Evolutionary conservation across 2,329 filamentous ascomycete species (phyloP).

Genomic region (Phialemonium atrogriseum): DNA sequence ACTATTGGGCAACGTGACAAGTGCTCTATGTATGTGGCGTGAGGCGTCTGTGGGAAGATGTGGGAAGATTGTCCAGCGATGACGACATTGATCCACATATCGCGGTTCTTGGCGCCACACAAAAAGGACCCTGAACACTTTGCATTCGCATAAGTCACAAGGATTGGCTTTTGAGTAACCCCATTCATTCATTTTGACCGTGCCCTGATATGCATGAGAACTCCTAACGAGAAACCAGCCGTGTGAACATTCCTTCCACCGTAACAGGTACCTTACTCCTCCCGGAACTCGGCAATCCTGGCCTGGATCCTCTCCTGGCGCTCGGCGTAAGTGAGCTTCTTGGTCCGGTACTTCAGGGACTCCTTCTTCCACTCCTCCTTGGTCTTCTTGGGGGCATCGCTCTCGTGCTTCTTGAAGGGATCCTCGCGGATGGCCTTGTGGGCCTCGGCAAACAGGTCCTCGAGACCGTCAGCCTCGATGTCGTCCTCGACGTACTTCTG

Average conservation of each 20-base stretch:
- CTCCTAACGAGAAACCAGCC: constrained; percentile 16
- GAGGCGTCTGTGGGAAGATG: too few species aligned
- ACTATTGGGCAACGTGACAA: too few species aligned
- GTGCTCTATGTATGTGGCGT: too few species aligned
- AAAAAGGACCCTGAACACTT: too few species aligned
- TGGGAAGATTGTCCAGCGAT: too few species aligned
- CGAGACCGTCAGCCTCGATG: constrained; percentile 89
- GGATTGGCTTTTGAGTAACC: constrained; percentile 18
- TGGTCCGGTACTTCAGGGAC: constrained; percentile 77
- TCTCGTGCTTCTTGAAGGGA: constrained; percentile 87
- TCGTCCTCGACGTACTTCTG: constrained; percentile 95
- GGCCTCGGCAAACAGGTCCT: constrained; percentile 92
- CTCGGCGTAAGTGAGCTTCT: constrained; percentile 77
- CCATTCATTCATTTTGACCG: constrained; percentile 13
- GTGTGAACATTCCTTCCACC: too few species aligned
- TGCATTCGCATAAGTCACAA: not conserved
- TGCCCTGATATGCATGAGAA: constrained; percentile 11
- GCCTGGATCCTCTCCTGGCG: constrained; percentile 75
- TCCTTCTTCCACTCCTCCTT: constrained; percentile 97
- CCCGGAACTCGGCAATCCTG: constrained; percentile 78
- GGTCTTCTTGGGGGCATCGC: constrained; percentile 75
- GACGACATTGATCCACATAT: too few species aligned
- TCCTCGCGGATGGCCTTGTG: constrained; percentile 97
- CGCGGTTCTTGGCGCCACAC: too few species aligned
- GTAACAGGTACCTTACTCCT: constrained; percentile 29